These are phyloP conservation scores for Yamadazyma friedrichii DNA, from an alignment of 1,139 yeast species.

Conservation along the genomic window DNA sequence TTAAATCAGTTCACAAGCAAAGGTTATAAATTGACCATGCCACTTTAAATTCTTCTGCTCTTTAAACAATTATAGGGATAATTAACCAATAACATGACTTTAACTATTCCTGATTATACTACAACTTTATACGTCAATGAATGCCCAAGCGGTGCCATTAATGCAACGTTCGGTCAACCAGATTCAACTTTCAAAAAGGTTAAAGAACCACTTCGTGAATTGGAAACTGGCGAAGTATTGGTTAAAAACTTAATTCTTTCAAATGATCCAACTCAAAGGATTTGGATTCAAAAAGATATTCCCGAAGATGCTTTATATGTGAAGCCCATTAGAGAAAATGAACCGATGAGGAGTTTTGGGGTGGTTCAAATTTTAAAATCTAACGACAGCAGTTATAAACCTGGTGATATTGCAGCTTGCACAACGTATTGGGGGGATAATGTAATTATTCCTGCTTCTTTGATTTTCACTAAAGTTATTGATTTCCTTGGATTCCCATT, in stretches of 20 bases:
- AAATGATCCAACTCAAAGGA: conserved; percentile 67
- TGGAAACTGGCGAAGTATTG: conserved; percentile 45
- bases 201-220: conserved; percentile 11
- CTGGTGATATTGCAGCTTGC: conserved; percentile 42
- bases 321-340: conserved; percentile 47
- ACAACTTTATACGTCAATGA: conserved; percentile 15
- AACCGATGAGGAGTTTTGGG: conserved; percentile 50
- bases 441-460: conserved; percentile 19
- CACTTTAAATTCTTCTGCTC: too few relatives aligned
- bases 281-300: conserved; percentile 52
- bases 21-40: too few relatives aligned
- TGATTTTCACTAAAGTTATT: conserved; percentile 25
- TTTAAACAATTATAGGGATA: neutral
- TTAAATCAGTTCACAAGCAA: too few relatives aligned
- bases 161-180: conserved; percentile 15
- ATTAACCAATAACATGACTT: conserved; percentile 1
- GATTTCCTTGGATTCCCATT: conserved; percentile 22
- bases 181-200: conserved; percentile 23
- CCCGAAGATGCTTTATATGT: conserved; percentile 45
- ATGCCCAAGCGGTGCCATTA: conserved; percentile 18
- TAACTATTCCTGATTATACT: conserved; percentile 6
- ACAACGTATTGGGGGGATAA: conserved; percentile 31
- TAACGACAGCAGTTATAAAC: conserved; percentile 31
- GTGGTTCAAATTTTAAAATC: conserved; percentile 49
- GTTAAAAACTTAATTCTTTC: conserved; percentile 50